phyloP scores from a whole-genome alignment of 768 basidiomycete species.

The Kwoniella europaea region DNA sequence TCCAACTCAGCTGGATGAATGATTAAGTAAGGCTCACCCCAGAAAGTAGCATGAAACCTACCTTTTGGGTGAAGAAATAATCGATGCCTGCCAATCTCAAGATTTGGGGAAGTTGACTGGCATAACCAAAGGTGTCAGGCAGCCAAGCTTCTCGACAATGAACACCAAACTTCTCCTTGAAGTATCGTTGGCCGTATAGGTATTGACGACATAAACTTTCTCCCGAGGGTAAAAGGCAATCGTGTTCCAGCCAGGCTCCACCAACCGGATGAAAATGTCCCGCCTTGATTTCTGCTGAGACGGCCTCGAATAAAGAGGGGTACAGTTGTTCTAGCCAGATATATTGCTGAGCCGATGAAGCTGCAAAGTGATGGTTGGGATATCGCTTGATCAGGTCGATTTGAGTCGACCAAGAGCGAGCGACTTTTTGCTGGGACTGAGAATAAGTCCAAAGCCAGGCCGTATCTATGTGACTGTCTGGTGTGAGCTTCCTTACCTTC shows the following conservation, averaged over 20 bases:
- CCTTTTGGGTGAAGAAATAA: constrained; percentile 95
- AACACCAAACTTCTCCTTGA: constrained; percentile 62
- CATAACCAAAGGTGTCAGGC: constrained; percentile 64
- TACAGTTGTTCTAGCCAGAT: constrained; percentile 90
- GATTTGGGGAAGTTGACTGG: constrained; percentile 84
- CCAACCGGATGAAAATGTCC: constrained; percentile 83
- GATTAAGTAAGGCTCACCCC: too few species aligned
- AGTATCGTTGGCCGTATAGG: constrained; percentile 86
- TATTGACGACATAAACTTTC: constrained; percentile 88
- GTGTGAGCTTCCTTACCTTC: background rate
- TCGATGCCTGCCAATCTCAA: constrained; percentile 76
- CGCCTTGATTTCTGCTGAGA: constrained; percentile 72
- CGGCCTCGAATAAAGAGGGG: constrained; percentile 75
- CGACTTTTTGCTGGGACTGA: constrained; percentile 95
- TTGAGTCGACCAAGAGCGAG: constrained; percentile 92
- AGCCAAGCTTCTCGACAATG: constrained; percentile 51
- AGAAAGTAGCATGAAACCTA: background rate
- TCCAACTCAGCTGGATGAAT: constrained; percentile 17
- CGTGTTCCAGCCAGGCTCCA: constrained; percentile 76
- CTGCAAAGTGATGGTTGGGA: constrained; percentile 85
- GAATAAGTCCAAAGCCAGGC: constrained; percentile 92
- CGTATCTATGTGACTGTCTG: constrained; percentile 70
- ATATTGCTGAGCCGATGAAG: constrained; percentile 67
- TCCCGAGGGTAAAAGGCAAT: constrained; percentile 84
- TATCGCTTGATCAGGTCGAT: constrained; percentile 92